A percentile compares a stretch with the other conserved stretches of the same genome.
Evolutionary conservation across 1,284 basidiomycete genomes (phyloP).

Genomic region (Singerocomus inundabilis): DNA sequence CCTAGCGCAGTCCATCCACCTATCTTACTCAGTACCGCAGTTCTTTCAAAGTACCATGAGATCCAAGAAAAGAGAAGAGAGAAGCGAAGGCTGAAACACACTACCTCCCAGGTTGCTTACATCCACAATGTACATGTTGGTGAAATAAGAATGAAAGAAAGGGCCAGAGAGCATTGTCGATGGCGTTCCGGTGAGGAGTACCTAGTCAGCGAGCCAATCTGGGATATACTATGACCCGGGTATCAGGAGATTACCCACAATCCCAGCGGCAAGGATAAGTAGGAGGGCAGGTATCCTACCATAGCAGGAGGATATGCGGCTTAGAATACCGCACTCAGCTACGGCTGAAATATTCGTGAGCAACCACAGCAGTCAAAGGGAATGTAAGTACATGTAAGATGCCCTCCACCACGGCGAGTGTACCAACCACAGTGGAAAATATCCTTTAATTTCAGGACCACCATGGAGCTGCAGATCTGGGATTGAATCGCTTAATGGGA

Average conservation of each 20-base stretch:
- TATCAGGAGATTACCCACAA: slow-evolving; percentile 19
- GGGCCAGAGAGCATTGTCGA: slow-evolving; percentile 14
- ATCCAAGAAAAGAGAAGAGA: not conserved
- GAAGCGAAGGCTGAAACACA: slow-evolving; percentile 8
- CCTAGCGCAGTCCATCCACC: slow-evolving; percentile 33
- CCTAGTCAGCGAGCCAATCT: slow-evolving; percentile 10
- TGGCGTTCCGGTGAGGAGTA: slow-evolving; percentile 22
- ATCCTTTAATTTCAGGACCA: slow-evolving; percentile 20
- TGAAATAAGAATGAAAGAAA: slow-evolving; percentile 20
- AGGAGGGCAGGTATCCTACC: slow-evolving; percentile 34
- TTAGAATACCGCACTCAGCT: slow-evolving; percentile 21
- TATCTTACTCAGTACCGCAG: slow-evolving; percentile 29
- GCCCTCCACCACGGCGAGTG: slow-evolving; percentile 11
- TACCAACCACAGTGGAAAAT: slow-evolving; percentile 23
- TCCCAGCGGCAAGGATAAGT: slow-evolving; percentile 13
- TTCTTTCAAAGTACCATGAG: slow-evolving; percentile 21
- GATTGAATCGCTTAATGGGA: slow-evolving; percentile 10
- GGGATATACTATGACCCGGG: slow-evolving; percentile 19
- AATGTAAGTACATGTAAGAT: slow-evolving; percentile 22
- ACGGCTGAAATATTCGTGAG: slow-evolving; percentile 19
- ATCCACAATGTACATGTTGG: too few relatives aligned
- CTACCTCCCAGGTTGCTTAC: slow-evolving; percentile 28
- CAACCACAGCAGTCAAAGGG: not conserved
- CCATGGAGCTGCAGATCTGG: slow-evolving; percentile 27
- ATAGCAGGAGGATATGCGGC: slow-evolving; percentile 27